Base-by-base conservation (phyloP, 352 stramenopile species). In the Pythium rishiriense region DNA sequence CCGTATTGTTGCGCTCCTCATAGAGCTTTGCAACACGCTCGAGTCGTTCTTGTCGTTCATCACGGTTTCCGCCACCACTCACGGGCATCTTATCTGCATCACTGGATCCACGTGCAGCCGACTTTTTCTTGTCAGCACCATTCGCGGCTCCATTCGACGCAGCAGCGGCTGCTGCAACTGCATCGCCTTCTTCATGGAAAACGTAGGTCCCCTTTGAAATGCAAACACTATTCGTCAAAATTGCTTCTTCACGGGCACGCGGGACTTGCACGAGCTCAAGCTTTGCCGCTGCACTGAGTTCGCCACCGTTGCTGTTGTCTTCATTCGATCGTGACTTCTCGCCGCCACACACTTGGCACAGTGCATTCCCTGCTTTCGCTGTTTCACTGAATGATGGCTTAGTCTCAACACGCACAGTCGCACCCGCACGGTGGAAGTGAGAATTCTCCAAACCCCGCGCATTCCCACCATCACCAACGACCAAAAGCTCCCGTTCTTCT, bases 11-110 rank as follows among this genome's bases (percentile, higher is more conserved):
- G 21, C 83, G 75, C 46, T 92, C 83, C 63, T 92, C 83, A 49
- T 90, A 67, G 35, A 77, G 58, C 28, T 85, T 86, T 10, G 81
- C 83, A 1, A 88, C 73, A 17, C 80, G 79, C 39, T 92, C 81
- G 0, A 92, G 62, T 28, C 83, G 79, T 43, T 92, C 83, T 50
- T 86, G 70, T 4, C 83, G 81, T 21, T 92, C 83, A 41, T 92
- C 83, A 37, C 74, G 69, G 46, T 88, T 92, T 2, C 81, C 79
- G 45, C 76, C 70, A 33, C 69, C 69, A 58, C 65, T 72, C 9
- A 55, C 42, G 10, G 83, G 83, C 83, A 91, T 91, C 62, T 91
- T 91, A 54, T 91, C 83, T 11, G 78, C 55, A 19, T 89, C 80
- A 4, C 29, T 26, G 1, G n/a, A 43, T 5, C 15, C 37, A 17